These are phyloP conservation scores for Xanthoconium stramineum DNA, from an alignment of 768 basidiomycete species.

Conservation along the genomic window DNA sequence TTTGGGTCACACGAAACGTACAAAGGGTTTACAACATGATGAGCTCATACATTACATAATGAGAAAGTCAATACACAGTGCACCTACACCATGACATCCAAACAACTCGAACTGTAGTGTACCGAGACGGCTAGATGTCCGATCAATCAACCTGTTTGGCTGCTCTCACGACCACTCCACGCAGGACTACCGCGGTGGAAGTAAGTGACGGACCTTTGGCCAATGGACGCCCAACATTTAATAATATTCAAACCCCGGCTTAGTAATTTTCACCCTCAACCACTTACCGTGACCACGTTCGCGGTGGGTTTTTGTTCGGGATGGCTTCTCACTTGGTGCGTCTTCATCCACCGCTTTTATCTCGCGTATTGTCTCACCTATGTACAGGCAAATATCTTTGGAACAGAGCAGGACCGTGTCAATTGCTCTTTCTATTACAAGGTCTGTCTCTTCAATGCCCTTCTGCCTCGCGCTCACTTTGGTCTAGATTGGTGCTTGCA, in stretches of 20 bases:
- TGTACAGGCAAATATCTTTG: slow-evolving; percentile 87
- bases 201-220: too few species aligned
- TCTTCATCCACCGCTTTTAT: not conserved
- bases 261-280: slow-evolving; percentile 10
- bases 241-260: slow-evolving; percentile 20
- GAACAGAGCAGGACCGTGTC: slow-evolving; percentile 91
- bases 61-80: too few species aligned
- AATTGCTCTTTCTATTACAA: slow-evolving; percentile 99
- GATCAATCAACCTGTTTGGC: too few species aligned
- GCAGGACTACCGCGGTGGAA: too few species aligned
- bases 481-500: slow-evolving; percentile 90
- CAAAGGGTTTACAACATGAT: too few species aligned
- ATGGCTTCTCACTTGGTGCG: slow-evolving; percentile 79
- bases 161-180: too few species aligned
- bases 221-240: too few species aligned
- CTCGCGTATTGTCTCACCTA: not conserved
- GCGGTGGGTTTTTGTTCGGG: not conserved
- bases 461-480: slow-evolving; percentile 3
- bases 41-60: too few species aligned
- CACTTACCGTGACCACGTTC: not conserved
- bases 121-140: too few species aligned
- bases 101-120: too few species aligned
- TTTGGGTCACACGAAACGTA: too few species aligned
- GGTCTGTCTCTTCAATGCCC: slow-evolving; percentile 38
- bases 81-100: too few species aligned